These are phyloP conservation scores for Colletotrichum camelliae DNA, from an alignment of 2,329 filamentous ascomycete genomes.

Conservation along the genomic window DNA sequence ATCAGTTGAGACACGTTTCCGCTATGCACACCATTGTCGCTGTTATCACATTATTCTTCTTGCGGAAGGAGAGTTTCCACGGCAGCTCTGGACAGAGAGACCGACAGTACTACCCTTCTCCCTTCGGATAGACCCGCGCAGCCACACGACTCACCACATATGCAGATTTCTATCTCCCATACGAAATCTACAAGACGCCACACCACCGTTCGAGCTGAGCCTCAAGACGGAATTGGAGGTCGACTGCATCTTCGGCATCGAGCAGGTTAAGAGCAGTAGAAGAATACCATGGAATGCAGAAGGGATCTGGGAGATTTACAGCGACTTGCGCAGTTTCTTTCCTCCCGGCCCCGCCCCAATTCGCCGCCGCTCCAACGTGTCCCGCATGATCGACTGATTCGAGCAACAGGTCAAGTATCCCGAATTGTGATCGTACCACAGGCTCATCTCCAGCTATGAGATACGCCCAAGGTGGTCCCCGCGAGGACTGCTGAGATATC, in stretches of 20 bases:
- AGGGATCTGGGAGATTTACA: not conserved
- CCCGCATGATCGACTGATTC: not conserved
- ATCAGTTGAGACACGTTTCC: too few relatives aligned
- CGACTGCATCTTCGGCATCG: not conserved
- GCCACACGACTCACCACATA: too few relatives aligned
- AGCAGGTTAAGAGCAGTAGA: not conserved
- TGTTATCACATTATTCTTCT: too few relatives aligned
- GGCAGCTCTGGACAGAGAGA: too few relatives aligned
- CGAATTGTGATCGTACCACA: accelerated
- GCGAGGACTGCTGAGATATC: not conserved
- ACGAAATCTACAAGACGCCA: not conserved
- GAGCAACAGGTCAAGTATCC: not conserved
- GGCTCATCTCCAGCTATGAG: not conserved
- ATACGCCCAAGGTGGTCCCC: not conserved
- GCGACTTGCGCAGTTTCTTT: too few relatives aligned
- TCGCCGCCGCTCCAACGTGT: not conserved
- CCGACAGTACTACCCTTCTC: too few relatives aligned
- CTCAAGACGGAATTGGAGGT: not conserved
- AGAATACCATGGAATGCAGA: not conserved
- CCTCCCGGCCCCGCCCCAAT: too few relatives aligned
- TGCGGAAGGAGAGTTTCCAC: accelerated
- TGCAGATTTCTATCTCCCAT: not conserved
- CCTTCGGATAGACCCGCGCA: too few relatives aligned
- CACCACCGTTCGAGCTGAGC: not conserved
- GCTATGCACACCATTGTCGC: accelerated